Conservation (phyloP, 192 early-diverging fungal genomes). For the Chytriomyces sp. region DNA sequence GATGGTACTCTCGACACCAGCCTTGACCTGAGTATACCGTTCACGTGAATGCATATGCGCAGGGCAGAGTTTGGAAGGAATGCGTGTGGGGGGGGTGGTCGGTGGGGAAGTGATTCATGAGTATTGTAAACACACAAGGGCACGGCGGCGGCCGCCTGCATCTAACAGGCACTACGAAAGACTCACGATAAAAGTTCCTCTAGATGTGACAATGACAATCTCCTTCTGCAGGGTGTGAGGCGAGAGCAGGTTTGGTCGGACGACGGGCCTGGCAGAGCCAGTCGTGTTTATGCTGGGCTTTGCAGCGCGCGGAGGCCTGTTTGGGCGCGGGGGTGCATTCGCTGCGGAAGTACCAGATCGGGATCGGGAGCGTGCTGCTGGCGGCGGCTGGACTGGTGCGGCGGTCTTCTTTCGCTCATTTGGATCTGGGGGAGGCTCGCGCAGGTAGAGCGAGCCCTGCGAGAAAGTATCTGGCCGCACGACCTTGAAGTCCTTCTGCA, state of each 20-base stretch:
- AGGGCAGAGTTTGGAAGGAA: too few species aligned
- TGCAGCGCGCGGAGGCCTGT: not conserved
- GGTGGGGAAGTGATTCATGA: too few species aligned
- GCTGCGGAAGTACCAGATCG: not conserved
- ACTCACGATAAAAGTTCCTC: constrained; percentile 34
- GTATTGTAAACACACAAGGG: too few species aligned
- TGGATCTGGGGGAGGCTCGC: constrained; percentile 16
- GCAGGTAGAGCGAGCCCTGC: constrained; percentile 25
- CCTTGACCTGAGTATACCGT: too few species aligned
- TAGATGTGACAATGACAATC: constrained; percentile 33
- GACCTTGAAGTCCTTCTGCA: constrained; percentile 25
- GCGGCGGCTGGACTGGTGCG: not conserved
- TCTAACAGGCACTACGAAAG: not conserved
- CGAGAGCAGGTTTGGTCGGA: constrained; percentile 1
- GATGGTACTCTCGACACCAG: constrained; percentile 22
- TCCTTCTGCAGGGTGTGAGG: constrained; percentile 25
- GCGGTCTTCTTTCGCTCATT: not conserved
- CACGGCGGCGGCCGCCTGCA: too few species aligned
- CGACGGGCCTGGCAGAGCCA: not conserved
- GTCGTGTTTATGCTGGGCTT: not conserved
- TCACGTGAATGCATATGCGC: not conserved
- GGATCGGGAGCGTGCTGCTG: not conserved
- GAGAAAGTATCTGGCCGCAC: constrained; percentile 22
- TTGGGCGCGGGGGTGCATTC: not conserved
- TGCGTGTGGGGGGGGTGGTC: too few species aligned